Percentiles rank a stretch among this genome's conserved stretches.
Evolutionary conservation across 2,329 filamentous ascomycete genomes (phyloP).

Genomic region (Huntiella abstrusa): DNA sequence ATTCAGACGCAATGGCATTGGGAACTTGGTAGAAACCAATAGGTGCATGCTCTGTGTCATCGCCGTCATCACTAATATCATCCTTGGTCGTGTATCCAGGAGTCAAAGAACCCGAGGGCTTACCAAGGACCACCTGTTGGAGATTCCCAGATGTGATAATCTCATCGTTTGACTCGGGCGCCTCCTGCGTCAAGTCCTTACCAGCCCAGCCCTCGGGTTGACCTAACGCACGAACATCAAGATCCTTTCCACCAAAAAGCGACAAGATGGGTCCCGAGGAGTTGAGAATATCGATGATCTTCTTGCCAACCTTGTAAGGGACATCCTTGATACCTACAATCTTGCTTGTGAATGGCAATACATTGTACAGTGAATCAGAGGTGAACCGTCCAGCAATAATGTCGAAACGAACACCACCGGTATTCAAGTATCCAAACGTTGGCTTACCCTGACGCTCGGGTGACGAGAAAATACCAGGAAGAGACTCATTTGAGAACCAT

Average conservation of each 20-base stretch:
- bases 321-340: constrained; percentile 66
- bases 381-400: constrained; percentile 88
- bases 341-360: constrained; percentile 72
- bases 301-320: constrained; percentile 54
- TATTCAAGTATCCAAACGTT: constrained; percentile 64
- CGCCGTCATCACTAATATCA: constrained; percentile 64
- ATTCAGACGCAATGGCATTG: constrained; percentile 59
- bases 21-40: constrained; percentile 62
- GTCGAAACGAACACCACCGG: constrained; percentile 83
- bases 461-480: constrained; percentile 47
- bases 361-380: constrained; percentile 63
- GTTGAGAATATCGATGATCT: constrained; percentile 45
- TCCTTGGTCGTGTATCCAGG: constrained; percentile 77
- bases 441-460: constrained; percentile 39
- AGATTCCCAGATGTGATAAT: not conserved
- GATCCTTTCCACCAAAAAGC: constrained; percentile 14
- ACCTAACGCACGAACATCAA: constrained; percentile 28
- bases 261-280: constrained; percentile 30
- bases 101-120: constrained; percentile 22
- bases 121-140: not conserved
- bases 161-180: not conserved
- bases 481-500: constrained; percentile 57
- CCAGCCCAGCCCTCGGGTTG: constrained; percentile 27
- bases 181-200: constrained; percentile 10
- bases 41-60: constrained; percentile 67